Conservation (phyloP, 495 filamentous ascomycete species). For the Neurospora intermedia region DNA sequence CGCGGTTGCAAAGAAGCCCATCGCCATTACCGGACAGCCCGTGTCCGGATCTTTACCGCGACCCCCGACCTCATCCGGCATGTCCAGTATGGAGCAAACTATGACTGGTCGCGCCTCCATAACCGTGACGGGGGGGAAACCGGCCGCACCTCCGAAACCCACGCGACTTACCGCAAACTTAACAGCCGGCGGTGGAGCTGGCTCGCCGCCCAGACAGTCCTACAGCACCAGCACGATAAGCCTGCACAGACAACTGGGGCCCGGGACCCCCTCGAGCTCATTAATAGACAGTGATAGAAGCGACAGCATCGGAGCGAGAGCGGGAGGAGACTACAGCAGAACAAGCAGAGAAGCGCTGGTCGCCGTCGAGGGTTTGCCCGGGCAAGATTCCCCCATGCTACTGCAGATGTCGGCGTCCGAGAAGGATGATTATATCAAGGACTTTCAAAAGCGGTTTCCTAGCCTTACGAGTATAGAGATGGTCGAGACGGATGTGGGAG, state of each 20-base stretch:
- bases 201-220: conserved; percentile 27
- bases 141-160: conserved; percentile 40
- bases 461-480: conserved; percentile 73
- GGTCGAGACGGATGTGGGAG: conserved; percentile 47
- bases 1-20: conserved; percentile 24
- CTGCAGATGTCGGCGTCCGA: conserved; percentile 37
- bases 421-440: conserved; percentile 43
- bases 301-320: conserved; percentile 1
- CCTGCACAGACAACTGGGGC: conserved; percentile 4
- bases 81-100: neutral
- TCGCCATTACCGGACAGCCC: conserved; percentile 1
- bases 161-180: conserved; percentile 39
- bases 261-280: neutral
- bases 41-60: neutral
- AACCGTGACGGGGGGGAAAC: conserved; percentile 11
- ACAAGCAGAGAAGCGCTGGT: conserved; percentile 20
- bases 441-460: conserved; percentile 76
- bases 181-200: conserved; percentile 18
- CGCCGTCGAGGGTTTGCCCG: conserved; percentile 28
- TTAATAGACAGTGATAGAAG: neutral
- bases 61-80: neutral
- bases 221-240: neutral
- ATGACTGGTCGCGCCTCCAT: neutral
- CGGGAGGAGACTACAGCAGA: conserved; percentile 2
- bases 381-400: conserved; percentile 24